phyloP scores from a whole-genome alignment of 2,329 filamentous ascomycete genomes.

The Aureobasidium melanogenum region DNA sequence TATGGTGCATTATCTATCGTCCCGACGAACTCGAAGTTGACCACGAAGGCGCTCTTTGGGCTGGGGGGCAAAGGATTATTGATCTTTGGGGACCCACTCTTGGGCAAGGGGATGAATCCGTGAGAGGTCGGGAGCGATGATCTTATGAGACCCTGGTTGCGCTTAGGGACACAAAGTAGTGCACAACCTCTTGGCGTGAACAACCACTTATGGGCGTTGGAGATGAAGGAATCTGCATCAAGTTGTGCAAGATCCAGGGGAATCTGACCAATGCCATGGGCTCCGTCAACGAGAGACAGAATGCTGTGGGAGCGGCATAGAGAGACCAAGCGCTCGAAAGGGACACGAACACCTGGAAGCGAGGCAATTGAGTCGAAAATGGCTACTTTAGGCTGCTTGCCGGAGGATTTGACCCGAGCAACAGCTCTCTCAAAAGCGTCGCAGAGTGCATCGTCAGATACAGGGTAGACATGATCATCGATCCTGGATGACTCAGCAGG shows the following conservation, averaged over 20 bases:
- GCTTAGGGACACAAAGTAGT: constrained; percentile 65
- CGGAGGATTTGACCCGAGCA: constrained; percentile 39
- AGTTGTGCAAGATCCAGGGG: constrained; percentile 56
- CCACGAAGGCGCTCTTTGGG: constrained; percentile 46
- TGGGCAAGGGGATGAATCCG: constrained; percentile 52
- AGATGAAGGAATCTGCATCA: constrained; percentile 78
- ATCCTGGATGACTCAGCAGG: constrained; percentile 46
- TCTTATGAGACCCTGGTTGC: constrained; percentile 67
- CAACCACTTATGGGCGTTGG: constrained; percentile 89
- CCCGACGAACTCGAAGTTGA: constrained; percentile 12
- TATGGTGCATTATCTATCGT: constrained; percentile 59
- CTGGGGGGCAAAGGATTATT: constrained; percentile 33
- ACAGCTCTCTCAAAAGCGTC: constrained; percentile 53
- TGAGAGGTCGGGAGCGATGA: constrained; percentile 73
- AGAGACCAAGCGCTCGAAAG: constrained; percentile 59
- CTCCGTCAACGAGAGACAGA: constrained; percentile 70
- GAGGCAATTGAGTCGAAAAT: constrained; percentile 76
- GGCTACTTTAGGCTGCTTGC: constrained; percentile 57
- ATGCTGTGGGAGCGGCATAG: constrained; percentile 60
- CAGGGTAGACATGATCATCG: constrained; percentile 53
- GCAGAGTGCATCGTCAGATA: constrained; percentile 60
- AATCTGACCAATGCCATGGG: constrained; percentile 76
- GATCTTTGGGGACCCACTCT: constrained; percentile 13
- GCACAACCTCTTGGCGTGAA: constrained; percentile 71
- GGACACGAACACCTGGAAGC: constrained; percentile 68